These are phyloP conservation scores for Canavalia ensiformis DNA, from an alignment of 306 rosid species.

Conservation along the genomic window DNA sequence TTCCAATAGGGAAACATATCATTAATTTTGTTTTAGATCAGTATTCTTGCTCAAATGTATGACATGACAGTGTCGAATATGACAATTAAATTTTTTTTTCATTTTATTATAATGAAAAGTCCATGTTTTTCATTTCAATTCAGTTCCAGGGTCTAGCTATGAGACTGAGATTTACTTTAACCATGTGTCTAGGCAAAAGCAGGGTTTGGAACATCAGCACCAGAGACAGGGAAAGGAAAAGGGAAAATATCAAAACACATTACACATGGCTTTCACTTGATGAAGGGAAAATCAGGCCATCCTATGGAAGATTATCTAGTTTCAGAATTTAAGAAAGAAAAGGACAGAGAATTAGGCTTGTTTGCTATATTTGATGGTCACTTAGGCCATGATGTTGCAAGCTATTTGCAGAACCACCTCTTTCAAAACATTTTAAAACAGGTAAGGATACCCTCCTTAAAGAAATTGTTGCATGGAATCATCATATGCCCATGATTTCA, in stretches of 20 bases:
- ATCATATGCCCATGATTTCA: too few species aligned
- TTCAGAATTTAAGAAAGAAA: slow-evolving; percentile 63
- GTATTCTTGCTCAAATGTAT: not conserved
- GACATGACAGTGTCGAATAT: slow-evolving; percentile 33
- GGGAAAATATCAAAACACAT: slow-evolving; percentile 57
- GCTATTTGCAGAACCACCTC: slow-evolving; percentile 70
- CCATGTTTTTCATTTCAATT: not conserved
- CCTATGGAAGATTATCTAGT: slow-evolving; percentile 78
- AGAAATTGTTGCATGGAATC: too few species aligned
- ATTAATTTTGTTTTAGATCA: slow-evolving; percentile 1
- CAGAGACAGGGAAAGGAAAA: slow-evolving; percentile 70
- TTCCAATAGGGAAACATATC: slow-evolving; percentile 17
- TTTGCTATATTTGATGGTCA: slow-evolving; percentile 86
- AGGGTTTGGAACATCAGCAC: slow-evolving; percentile 54
- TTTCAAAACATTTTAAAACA: slow-evolving; percentile 69
- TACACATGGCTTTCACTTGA: slow-evolving; percentile 70
- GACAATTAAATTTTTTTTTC: not conserved
- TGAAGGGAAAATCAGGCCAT: slow-evolving; percentile 74
- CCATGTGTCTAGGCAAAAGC: slow-evolving; percentile 52
- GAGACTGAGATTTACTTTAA: slow-evolving; percentile 13
- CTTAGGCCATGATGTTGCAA: slow-evolving; percentile 74
- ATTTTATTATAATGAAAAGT: not conserved
- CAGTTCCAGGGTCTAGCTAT: slow-evolving; percentile 8
- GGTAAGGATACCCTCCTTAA: slow-evolving; percentile 44
- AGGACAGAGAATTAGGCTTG: slow-evolving; percentile 64